A percentile compares a stretch with the other conserved stretches of the same genome.
Evolutionary conservation across 345 rosid genomes (phyloP).

Genomic region (Cardamine occulta): DNA sequence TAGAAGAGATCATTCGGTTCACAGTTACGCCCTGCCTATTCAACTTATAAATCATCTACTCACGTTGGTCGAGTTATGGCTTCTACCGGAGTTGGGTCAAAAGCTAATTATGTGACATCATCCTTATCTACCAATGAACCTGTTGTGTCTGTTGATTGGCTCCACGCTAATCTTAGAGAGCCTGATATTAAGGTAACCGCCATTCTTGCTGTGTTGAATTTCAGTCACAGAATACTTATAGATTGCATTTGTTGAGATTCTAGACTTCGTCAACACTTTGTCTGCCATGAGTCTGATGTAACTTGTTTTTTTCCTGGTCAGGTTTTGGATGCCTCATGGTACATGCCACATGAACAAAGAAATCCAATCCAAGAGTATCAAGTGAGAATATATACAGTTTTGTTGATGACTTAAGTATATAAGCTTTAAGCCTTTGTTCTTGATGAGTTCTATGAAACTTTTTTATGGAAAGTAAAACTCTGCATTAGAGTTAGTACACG

Average conservation of each 20-base stretch:
- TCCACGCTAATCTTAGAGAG: slow-evolving; percentile 69
- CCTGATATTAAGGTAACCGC: slow-evolving; percentile 71
- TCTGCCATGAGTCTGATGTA: slow-evolving; percentile 20
- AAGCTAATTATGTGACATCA: slow-evolving; percentile 51
- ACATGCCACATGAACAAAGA: slow-evolving; percentile 95
- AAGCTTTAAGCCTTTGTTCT: slow-evolving; percentile 21
- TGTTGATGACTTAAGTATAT: slow-evolving; percentile 18
- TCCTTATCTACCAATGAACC: slow-evolving; percentile 63
- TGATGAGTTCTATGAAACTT: background rate
- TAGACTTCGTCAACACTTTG: background rate
- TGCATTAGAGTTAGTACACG: slow-evolving; percentile 11
- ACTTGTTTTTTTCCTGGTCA: slow-evolving; percentile 36
- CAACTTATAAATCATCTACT: slow-evolving; percentile 39
- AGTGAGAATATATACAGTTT: slow-evolving; percentile 47
- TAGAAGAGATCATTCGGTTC: slow-evolving; percentile 55
- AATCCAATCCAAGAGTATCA: slow-evolving; percentile 94
- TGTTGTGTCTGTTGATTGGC: slow-evolving; percentile 96
- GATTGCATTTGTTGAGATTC: slow-evolving; percentile 5
- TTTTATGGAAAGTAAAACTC: background rate
- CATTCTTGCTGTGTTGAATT: background rate
- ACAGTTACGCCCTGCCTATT: slow-evolving; percentile 31
- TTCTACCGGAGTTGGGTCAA: slow-evolving; percentile 49
- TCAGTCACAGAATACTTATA: background rate
- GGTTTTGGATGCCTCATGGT: slow-evolving; percentile 98
- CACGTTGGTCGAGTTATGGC: slow-evolving; percentile 56